These are phyloP conservation scores for Lobosporangium transversale DNA, from an alignment of 192 early-diverging fungal genomes.

Conservation along the genomic window DNA sequence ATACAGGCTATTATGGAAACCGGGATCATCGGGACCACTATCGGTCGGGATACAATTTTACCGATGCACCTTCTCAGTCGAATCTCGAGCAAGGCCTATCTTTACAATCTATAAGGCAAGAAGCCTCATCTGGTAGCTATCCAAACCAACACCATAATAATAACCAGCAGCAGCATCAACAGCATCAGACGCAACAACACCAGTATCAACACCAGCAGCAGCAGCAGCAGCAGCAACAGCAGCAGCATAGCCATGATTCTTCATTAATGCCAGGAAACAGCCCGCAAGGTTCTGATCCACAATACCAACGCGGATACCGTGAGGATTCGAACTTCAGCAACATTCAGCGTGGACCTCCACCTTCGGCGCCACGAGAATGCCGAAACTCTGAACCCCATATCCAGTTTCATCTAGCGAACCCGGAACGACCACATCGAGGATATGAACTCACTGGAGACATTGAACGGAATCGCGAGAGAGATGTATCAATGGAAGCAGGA, in stretches of 20 bases:
- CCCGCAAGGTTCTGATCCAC: neutral
- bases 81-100: constrained; percentile 19
- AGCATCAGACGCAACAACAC: too few species aligned
- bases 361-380: neutral
- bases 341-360: constrained; percentile 1
- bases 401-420: constrained; percentile 3
- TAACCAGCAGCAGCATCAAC: too few species aligned
- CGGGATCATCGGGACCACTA: neutral
- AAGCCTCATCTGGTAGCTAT: constrained; percentile 1
- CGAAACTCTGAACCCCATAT: neutral
- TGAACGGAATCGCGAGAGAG: neutral
- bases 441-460: neutral
- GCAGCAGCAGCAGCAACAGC: too few species aligned
- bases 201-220: too few species aligned
- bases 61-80: neutral
- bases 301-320: neutral
- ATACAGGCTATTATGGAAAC: neutral
- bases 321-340: neutral
- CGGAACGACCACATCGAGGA: neutral
- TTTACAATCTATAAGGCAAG: constrained; percentile 25
- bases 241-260: neutral
- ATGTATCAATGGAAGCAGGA: constrained; percentile 7
- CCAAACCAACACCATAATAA: too few species aligned
- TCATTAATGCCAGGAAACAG: neutral
- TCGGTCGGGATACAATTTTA: neutral